Percentiles rank a stretch among this genome's conserved stretches.
Conservation (phyloP, 768 basidiomycete genomes). For the Rhodocollybia butyracea region DNA sequence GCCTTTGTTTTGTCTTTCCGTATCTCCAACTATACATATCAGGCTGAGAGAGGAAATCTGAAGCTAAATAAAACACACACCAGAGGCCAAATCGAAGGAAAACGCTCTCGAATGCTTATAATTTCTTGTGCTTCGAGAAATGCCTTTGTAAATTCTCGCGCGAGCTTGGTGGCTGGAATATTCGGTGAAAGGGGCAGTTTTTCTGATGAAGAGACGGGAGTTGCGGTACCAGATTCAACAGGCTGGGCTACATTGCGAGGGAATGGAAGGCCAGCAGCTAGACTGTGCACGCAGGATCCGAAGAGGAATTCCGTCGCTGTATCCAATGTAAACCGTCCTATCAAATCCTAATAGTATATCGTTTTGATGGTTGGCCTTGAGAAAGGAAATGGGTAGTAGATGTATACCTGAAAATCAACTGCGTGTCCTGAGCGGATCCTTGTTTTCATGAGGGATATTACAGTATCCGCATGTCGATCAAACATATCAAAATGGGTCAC, state of each 20-base stretch:
- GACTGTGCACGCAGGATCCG: constrained; percentile 52
- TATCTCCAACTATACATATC: too few relatives aligned
- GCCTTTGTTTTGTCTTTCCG: constrained; percentile 39
- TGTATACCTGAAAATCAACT: constrained; percentile 54
- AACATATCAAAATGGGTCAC: constrained; percentile 62
- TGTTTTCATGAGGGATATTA: constrained; percentile 40
- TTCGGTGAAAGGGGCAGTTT: constrained; percentile 18
- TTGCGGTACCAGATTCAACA: constrained; percentile 8
- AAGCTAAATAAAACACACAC: too few relatives aligned
- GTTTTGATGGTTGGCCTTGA: background rate
- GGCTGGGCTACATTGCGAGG: constrained; percentile 35
- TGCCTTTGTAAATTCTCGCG: constrained; percentile 45
- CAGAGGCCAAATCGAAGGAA: constrained; percentile 53
- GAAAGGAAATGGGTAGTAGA: background rate
- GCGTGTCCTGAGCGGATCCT: constrained; percentile 48
- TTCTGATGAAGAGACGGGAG: constrained; percentile 18
- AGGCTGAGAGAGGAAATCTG: too few relatives aligned
- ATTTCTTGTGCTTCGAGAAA: constrained; percentile 46
- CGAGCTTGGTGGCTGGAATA: constrained; percentile 5
- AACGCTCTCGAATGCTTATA: constrained; percentile 38
- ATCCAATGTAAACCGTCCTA: constrained; percentile 64
- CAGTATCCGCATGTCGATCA: constrained; percentile 47
- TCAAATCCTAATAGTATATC: constrained; percentile 39
- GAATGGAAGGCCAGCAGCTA: constrained; percentile 49
- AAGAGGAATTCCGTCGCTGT: constrained; percentile 67